Conservation (phyloP, 352 stramenopile genomes). For the Globisporangium splendens region DNA sequence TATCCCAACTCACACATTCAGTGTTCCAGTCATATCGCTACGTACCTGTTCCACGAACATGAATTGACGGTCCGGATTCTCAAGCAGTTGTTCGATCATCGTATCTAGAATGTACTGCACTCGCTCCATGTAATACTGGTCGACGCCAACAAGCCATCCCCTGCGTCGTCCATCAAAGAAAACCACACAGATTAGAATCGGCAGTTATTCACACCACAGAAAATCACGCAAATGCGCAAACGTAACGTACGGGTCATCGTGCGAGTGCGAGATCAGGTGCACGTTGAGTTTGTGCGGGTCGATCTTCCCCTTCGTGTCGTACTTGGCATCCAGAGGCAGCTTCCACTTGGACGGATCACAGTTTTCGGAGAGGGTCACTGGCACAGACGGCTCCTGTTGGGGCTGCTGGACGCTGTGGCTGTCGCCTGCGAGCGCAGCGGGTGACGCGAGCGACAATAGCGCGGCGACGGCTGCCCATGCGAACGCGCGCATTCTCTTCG, state of each 20-base stretch:
- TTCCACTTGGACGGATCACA: slow-evolving; percentile 73
- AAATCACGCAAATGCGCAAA: neutral
- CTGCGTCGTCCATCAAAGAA: slow-evolving; percentile 12
- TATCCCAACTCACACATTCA: neutral
- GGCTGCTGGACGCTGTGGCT: slow-evolving; percentile 12
- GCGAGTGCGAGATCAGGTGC: slow-evolving; percentile 95
- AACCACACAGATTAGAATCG: neutral
- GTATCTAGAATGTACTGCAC: slow-evolving; percentile 97
- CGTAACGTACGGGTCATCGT: slow-evolving; percentile 86
- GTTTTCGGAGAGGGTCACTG: neutral
- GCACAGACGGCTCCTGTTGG: neutral
- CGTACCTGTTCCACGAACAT: slow-evolving; percentile 91
- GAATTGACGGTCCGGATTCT: slow-evolving; percentile 91
- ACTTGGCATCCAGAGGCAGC: slow-evolving; percentile 53
- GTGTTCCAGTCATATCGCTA: neutral
- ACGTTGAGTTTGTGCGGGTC: slow-evolving; percentile 89
- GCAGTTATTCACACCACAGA: neutral
- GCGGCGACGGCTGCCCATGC: slow-evolving; percentile 3
- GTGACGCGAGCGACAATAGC: slow-evolving; percentile 11
- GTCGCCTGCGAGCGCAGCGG: slow-evolving; percentile 4
- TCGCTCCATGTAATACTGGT: slow-evolving; percentile 95
- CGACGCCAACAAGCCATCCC: slow-evolving; percentile 95
- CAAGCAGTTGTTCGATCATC: slow-evolving; percentile 81
- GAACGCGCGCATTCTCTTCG: slow-evolving; percentile 10
- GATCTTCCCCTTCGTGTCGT: slow-evolving; percentile 57